phyloP scores from a whole-genome alignment of 768 basidiomycete species.

The Crepidotus variabilis region DNA sequence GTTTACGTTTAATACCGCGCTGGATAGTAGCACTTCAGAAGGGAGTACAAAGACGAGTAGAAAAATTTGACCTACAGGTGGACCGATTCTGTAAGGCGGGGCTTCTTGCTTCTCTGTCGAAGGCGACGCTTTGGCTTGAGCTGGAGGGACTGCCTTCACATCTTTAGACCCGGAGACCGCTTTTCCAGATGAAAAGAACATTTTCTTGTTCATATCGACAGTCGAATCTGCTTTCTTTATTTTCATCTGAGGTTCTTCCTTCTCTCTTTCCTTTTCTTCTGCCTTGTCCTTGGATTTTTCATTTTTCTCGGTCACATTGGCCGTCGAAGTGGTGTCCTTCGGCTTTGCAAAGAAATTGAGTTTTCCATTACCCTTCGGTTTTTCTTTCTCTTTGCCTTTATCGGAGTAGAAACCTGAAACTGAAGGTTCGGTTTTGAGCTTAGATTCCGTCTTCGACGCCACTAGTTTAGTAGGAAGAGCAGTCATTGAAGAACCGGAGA shows the following conservation, averaged over 20 bases:
- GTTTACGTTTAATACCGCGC: constrained; percentile 45
- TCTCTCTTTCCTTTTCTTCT: constrained; percentile 5
- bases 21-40: constrained; percentile 10
- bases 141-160: not conserved
- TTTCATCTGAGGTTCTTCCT: constrained; percentile 4
- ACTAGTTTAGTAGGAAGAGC: constrained; percentile 16
- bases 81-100: constrained; percentile 5
- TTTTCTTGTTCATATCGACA: constrained; percentile 8
- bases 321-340: constrained; percentile 23
- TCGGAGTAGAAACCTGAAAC: constrained; percentile 4
- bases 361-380: constrained; percentile 39
- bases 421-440: constrained; percentile 18
- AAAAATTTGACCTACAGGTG: not conserved
- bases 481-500: too few relatives aligned
- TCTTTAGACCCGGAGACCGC: not conserved
- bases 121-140: constrained; percentile 11
- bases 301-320: not conserved
- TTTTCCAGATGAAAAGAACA: constrained; percentile 6
- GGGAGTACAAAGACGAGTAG: constrained; percentile 2
- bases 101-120: constrained; percentile 15
- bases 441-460: constrained; percentile 18
- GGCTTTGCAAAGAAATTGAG: constrained; percentile 48
- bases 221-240: constrained; percentile 5
- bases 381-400: constrained; percentile 18
- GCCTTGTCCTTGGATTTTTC: constrained; percentile 43